Evolutionary conservation across 2,329 filamentous ascomycete species (phyloP).

Genomic region (Fusarium domesticum): DNA sequence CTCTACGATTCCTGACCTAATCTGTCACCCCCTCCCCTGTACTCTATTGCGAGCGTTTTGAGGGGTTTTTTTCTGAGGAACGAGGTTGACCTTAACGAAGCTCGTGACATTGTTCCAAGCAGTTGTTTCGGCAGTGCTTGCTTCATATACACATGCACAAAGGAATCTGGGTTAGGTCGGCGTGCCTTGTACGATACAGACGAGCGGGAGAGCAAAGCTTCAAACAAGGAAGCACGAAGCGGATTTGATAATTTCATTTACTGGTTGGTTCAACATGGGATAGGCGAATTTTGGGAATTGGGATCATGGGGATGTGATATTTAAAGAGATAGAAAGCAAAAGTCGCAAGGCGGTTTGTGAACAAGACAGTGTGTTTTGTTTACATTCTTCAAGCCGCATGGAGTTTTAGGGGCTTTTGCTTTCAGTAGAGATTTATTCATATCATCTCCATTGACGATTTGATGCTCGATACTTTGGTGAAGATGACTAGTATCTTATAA

Average conservation of each 20-base stretch:
- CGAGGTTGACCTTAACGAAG: too few species aligned
- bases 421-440: constrained; percentile 14
- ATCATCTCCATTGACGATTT: constrained; percentile 12
- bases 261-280: not conserved
- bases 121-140: not conserved
- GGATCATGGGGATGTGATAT: not conserved
- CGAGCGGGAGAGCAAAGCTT: not conserved
- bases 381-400: constrained; percentile 12
- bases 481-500: not conserved
- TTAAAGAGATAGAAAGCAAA: constrained; percentile 16
- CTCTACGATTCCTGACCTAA: not conserved
- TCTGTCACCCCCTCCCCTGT: not conserved
- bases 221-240: not conserved
- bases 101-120: not conserved
- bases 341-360: constrained; percentile 12
- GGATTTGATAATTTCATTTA: not conserved
- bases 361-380: not conserved
- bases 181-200: not conserved
- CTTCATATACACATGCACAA: not conserved
- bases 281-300: not conserved
- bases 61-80: not conserved
- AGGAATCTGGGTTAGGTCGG: not conserved
- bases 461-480: not conserved
- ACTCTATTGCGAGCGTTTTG: not conserved
- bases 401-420: constrained; percentile 22